These are phyloP conservation scores for Ceratocystis huliohia DNA, from an alignment of 2,329 filamentous ascomycete species.

Conservation along the genomic window DNA sequence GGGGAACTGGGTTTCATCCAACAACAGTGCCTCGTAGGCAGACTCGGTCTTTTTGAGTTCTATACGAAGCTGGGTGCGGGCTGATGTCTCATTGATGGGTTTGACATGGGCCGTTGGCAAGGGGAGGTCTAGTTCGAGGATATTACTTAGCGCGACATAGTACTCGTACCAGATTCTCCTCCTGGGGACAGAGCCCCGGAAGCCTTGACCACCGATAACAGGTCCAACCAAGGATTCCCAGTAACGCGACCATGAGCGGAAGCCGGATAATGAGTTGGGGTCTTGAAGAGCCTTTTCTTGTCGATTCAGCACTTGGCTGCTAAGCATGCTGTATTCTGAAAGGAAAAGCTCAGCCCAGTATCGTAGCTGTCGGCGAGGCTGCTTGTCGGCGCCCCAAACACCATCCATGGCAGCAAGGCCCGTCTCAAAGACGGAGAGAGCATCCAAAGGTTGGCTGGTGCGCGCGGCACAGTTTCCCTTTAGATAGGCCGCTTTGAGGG, in stretches of 20 bases:
- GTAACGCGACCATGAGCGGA: slow-evolving; percentile 57
- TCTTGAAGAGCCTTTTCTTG: slow-evolving; percentile 40
- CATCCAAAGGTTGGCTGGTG: slow-evolving; percentile 40
- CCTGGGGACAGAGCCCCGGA: slow-evolving; percentile 46
- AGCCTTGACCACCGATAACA: slow-evolving; percentile 43
- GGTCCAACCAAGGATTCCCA: slow-evolving; percentile 44
- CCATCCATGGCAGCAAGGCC: slow-evolving; percentile 50
- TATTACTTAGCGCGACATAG: slow-evolving; percentile 64
- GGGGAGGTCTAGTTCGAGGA: slow-evolving; percentile 54
- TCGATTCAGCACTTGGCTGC: slow-evolving; percentile 44
- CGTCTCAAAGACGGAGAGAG: slow-evolving; percentile 53
- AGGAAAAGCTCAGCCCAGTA: slow-evolving; percentile 70
- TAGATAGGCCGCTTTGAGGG: slow-evolving; percentile 65
- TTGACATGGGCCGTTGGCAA: slow-evolving; percentile 41
- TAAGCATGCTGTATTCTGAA: slow-evolving; percentile 60
- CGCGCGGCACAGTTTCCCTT: slow-evolving; percentile 52
- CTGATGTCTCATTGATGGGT: slow-evolving; percentile 38
- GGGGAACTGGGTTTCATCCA: slow-evolving; percentile 72
- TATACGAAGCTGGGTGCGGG: slow-evolving; percentile 51
- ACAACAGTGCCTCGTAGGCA: slow-evolving; percentile 64
- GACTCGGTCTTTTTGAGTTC: slow-evolving; percentile 71
- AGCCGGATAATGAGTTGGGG: slow-evolving; percentile 41
- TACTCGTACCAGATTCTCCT: slow-evolving; percentile 74
- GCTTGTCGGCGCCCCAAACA: slow-evolving; percentile 36
- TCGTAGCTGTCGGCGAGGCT: slow-evolving; percentile 50